A percentile compares a stretch with the other conserved stretches of the same genome.
phyloP scores from a whole-genome alignment of 192 early-diverging fungal genomes.

The Umbelopsis sp. region DNA sequence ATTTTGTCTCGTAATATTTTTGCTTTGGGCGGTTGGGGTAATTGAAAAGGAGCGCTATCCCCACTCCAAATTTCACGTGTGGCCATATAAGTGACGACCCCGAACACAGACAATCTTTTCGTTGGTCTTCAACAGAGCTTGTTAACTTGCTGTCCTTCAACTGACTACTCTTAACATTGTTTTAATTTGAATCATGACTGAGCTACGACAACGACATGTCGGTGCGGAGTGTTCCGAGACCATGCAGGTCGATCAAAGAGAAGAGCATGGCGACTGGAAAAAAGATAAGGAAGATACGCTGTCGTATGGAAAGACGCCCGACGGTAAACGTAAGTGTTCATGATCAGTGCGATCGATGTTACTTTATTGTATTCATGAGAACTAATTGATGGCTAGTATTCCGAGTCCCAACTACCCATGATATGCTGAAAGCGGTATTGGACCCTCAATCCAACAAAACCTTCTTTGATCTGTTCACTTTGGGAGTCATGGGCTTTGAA shows the following conservation, averaged over 20 bases:
- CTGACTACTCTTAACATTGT: constrained; percentile 5
- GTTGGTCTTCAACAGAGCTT: constrained; percentile 19
- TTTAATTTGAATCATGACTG: not conserved
- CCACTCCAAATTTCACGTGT: constrained; percentile 13
- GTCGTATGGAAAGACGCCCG: constrained; percentile 43
- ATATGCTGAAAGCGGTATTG: constrained; percentile 79
- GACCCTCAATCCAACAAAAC: constrained; percentile 69
- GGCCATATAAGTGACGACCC: not conserved
- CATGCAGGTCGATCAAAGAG: not conserved
- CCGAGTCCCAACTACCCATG: constrained; percentile 73
- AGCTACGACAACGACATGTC: constrained; percentile 12
- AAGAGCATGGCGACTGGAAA: constrained; percentile 9
- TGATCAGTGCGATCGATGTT: not conserved
- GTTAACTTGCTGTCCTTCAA: constrained; percentile 11
- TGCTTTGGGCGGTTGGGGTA: constrained; percentile 1
- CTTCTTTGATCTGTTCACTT: constrained; percentile 72
- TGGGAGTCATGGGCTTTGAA: constrained; percentile 66
- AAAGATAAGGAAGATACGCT: constrained; percentile 14
- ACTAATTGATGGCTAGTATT: constrained; percentile 51
- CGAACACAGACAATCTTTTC: constrained; percentile 3
- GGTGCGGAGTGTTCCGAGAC: constrained; percentile 1
- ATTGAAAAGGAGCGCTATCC: not conserved
- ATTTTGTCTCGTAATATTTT: not conserved
- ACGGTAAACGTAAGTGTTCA: constrained; percentile 38
- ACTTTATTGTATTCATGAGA: not conserved